Percentiles rank a stretch among this genome's conserved stretches.
Conservation (phyloP, 495 filamentous ascomycete genomes). For the Ramalina peruviana region DNA sequence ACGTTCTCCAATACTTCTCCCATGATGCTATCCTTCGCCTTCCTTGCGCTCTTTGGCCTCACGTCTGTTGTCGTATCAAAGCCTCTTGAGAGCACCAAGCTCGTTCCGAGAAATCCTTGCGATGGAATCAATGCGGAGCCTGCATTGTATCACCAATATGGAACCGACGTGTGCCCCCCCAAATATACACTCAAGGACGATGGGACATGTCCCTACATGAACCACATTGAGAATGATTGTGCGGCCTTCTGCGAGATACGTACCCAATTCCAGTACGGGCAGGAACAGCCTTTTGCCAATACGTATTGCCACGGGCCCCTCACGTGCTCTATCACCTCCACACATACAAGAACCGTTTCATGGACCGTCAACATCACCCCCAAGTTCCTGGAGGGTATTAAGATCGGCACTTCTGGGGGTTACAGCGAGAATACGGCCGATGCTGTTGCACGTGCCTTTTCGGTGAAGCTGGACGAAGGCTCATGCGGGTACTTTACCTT, state of each 20-base stretch:
- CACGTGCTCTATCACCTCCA: background rate
- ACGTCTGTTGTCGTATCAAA: too few species aligned
- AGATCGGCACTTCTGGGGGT: slow-evolving; percentile 2
- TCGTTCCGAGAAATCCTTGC: too few species aligned
- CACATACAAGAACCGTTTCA: slow-evolving; percentile 3
- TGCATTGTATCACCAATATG: slow-evolving; percentile 1
- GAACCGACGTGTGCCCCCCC: background rate
- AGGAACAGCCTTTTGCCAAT: slow-evolving; percentile 2
- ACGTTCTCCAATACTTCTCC: too few species aligned
- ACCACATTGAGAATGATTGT: background rate
- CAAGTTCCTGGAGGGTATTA: background rate
- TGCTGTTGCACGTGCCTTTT: background rate
- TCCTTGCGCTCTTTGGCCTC: too few species aligned
- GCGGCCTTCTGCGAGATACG: slow-evolving; percentile 3
- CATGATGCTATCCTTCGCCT: too few species aligned
- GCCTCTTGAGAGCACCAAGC: too few species aligned
- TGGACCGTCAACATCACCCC: slow-evolving; percentile 1
- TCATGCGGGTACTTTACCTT: slow-evolving; percentile 7
- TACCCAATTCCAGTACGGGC: background rate
- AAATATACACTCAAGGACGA: background rate
- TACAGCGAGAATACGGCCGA: background rate
- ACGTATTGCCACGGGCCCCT: background rate
- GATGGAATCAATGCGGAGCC: background rate
- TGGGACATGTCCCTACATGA: background rate
- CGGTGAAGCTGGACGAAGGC: background rate